These are phyloP conservation scores for Multifurca ochricompacta DNA, from an alignment of 768 basidiomycete genomes.

Conservation along the genomic window DNA sequence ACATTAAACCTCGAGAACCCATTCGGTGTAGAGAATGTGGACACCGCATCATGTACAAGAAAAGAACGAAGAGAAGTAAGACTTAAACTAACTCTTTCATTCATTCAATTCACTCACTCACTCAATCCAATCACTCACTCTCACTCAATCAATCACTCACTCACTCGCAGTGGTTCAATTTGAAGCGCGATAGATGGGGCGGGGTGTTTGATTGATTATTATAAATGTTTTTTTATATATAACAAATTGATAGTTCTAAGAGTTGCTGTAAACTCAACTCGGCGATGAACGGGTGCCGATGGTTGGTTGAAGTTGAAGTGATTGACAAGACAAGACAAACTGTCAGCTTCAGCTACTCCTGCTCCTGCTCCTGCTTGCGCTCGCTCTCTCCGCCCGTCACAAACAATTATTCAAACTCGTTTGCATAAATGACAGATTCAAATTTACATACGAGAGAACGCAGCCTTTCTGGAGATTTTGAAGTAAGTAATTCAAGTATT, in stretches of 20 bases:
- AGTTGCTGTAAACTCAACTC: too few relatives aligned
- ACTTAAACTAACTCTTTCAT: too few relatives aligned
- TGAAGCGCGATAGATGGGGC: slow-evolving; percentile 9
- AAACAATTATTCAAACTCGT: too few relatives aligned
- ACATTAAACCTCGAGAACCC: slow-evolving; percentile 84
- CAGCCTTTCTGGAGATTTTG: slow-evolving; percentile 56
- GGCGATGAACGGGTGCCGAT: too few relatives aligned
- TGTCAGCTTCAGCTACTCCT: too few relatives aligned
- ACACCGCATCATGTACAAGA: slow-evolving; percentile 98
- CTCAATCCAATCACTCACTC: not conserved
- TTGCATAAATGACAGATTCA: slow-evolving; percentile 32
- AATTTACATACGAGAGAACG: slow-evolving; percentile 48
- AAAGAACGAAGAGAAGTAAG: slow-evolving; percentile 88
- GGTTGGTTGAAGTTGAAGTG: too few relatives aligned
- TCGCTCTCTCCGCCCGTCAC: too few relatives aligned
- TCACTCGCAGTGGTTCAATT: slow-evolving; percentile 65
- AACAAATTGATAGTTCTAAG: too few relatives aligned
- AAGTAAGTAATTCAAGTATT: too few relatives aligned
- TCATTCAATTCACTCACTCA: not conserved
- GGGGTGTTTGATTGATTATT: not conserved
- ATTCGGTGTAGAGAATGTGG: slow-evolving; percentile 96
- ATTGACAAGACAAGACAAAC: too few relatives aligned
- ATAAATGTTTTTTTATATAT: not conserved
- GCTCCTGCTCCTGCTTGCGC: too few relatives aligned
- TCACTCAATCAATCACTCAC: slow-evolving; percentile 10